A percentile compares a stretch with the other conserved stretches of the same genome.
These are phyloP conservation scores for Cephaloascus fragrans DNA, from an alignment of 805 yeast genomes.

Conservation along the genomic window DNA sequence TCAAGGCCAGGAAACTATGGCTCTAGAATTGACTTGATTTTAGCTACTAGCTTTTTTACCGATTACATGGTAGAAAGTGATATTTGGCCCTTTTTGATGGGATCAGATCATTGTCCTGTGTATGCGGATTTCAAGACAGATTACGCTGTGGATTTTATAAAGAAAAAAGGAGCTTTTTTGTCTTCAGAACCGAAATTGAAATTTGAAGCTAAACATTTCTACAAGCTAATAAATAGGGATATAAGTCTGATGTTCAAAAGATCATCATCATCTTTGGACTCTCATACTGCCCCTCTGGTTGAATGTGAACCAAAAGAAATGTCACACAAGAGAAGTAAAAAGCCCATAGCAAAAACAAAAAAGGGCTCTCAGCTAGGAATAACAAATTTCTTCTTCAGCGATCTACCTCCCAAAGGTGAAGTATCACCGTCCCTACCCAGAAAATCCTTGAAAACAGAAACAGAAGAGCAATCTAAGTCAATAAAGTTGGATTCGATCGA, in stretches of 20 bases:
- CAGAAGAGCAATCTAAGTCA: constrained; percentile 1
- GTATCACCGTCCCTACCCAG: constrained; percentile 14
- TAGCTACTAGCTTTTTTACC: constrained; percentile 33
- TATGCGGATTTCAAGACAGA: constrained; percentile 49
- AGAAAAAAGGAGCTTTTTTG: too few relatives aligned
- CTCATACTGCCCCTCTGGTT: too few relatives aligned
- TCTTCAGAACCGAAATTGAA: constrained; percentile 21
- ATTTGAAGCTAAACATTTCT: constrained; percentile 46
- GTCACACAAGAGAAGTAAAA: too few relatives aligned
- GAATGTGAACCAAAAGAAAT: not conserved
- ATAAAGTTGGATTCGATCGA: not conserved
- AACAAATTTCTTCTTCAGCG: constrained; percentile 3
- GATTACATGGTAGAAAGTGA: constrained; percentile 26
- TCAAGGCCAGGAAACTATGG: constrained; percentile 80
- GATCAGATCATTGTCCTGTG: constrained; percentile 95
- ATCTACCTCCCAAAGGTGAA: constrained; percentile 18
- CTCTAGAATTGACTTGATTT: constrained; percentile 74
- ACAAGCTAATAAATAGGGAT: constrained; percentile 20
- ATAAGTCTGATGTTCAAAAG: constrained; percentile 17
- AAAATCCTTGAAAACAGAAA: constrained; percentile 3
- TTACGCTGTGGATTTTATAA: too few relatives aligned
- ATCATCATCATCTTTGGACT: too few relatives aligned
- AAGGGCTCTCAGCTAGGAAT: constrained; percentile 2
- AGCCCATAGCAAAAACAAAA: too few relatives aligned
- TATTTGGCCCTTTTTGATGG: constrained; percentile 63